These are phyloP conservation scores for Xerocomellus chrysenteron DNA, from an alignment of 768 basidiomycete species.

Conservation along the genomic window DNA sequence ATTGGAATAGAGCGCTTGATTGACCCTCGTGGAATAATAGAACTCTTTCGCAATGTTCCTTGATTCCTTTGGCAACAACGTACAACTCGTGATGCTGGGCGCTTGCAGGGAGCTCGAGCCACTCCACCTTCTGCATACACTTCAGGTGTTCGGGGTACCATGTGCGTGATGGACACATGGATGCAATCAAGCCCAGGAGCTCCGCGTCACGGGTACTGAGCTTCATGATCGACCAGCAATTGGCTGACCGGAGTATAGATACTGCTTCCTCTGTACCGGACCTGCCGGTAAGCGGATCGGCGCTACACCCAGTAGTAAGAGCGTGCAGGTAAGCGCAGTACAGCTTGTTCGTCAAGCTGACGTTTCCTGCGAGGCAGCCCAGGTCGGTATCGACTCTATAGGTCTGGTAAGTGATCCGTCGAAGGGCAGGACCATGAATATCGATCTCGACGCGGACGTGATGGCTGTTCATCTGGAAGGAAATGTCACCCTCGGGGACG, in stretches of 20 bases:
- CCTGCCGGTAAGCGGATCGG: constrained; percentile 43
- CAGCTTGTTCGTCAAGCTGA: constrained; percentile 29
- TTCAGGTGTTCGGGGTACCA: constrained; percentile 37
- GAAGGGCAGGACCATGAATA: background rate
- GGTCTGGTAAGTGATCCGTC: constrained; percentile 23
- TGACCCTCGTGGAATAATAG: constrained; percentile 10
- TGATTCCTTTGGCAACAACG: constrained; percentile 22
- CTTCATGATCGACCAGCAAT: constrained; percentile 41
- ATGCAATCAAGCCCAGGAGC: constrained; percentile 35
- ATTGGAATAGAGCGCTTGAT: background rate
- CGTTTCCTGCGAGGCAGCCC: constrained; percentile 29
- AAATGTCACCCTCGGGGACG: constrained; percentile 39
- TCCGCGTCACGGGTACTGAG: constrained; percentile 29
- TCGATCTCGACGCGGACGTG: constrained; percentile 20
- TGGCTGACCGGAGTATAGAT: constrained; percentile 36
- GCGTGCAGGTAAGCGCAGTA: constrained; percentile 46
- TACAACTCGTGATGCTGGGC: constrained; percentile 33
- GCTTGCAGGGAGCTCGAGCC: constrained; percentile 11
- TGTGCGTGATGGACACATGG: constrained; percentile 34
- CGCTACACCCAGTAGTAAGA: constrained; percentile 38
- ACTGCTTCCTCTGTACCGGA: constrained; percentile 48
- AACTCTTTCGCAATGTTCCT: constrained; percentile 25
- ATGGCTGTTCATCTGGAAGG: constrained; percentile 8
- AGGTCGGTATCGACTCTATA: constrained; percentile 34
- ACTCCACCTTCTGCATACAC: constrained; percentile 14